Conservation (phyloP, 2,329 filamentous ascomycete genomes). For the Iodosphaeria phyllophila region DNA sequence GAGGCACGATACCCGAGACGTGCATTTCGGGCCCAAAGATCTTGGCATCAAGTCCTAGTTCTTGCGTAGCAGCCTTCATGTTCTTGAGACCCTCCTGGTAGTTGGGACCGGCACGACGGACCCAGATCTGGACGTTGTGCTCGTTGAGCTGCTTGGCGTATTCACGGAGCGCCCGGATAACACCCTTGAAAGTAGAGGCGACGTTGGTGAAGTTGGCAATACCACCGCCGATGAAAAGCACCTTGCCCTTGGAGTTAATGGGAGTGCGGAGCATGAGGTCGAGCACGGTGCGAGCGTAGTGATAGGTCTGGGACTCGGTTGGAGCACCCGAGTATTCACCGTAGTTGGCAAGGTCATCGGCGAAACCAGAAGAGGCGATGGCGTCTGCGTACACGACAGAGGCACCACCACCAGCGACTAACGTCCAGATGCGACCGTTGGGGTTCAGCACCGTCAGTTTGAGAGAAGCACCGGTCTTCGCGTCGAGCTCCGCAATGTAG, state of each 20-base stretch:
- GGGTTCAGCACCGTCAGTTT: conserved; percentile 95
- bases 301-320: conserved; percentile 96
- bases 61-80: conserved; percentile 91
- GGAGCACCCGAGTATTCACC: conserved; percentile 98
- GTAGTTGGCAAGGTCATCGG: conserved; percentile 95
- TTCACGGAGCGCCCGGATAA: conserved; percentile 89
- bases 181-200: conserved; percentile 97
- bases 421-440: conserved; percentile 86
- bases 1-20: conserved; percentile 88
- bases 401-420: conserved; percentile 97
- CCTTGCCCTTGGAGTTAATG: conserved; percentile 74
- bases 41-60: conserved; percentile 61
- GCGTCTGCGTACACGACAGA: conserved; percentile 98
- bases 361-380: conserved; percentile 90
- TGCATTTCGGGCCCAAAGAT: conserved; percentile 70
- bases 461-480: conserved; percentile 96
- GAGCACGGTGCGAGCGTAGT: conserved; percentile 93
- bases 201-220: conserved; percentile 99
- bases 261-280: conserved; percentile 95
- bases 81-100: conserved; percentile 99
- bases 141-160: conserved; percentile 70
- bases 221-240: conserved; percentile 97
- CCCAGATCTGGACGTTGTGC: conserved; percentile 98
- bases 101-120: conserved; percentile 77
- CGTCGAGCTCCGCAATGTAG: conserved; percentile 96